Evolutionary conservation across 257 asterid genomes (phyloP).

Genomic region (Solanum pinnatisectum): DNA sequence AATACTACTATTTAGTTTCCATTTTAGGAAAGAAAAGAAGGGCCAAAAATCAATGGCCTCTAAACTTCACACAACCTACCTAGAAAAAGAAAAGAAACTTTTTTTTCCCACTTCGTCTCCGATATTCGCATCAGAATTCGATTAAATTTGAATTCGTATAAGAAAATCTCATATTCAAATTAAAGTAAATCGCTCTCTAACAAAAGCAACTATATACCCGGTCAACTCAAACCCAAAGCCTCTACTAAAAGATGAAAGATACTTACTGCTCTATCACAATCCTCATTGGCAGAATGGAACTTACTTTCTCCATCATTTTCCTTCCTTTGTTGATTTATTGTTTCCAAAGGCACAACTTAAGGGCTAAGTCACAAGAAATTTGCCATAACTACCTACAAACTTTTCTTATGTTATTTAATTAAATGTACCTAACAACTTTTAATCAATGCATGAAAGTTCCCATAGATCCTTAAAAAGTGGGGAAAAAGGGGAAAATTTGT

Average conservation of each 20-base stretch:
- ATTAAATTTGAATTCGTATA: fast-evolving
- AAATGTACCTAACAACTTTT: background rate
- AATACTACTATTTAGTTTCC: background rate
- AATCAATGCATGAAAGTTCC: background rate
- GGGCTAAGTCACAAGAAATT: background rate
- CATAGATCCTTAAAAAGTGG: background rate
- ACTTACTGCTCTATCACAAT: background rate
- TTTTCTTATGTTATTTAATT: background rate
- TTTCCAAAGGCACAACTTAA: background rate
- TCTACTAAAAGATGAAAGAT: background rate
- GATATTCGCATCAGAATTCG: too few relatives aligned
- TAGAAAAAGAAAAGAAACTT: background rate
- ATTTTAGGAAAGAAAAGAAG: background rate
- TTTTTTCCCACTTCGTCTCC: background rate
- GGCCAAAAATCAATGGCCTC: background rate
- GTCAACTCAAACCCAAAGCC: fast-evolving
- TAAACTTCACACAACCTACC: background rate
- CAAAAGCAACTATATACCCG: fast-evolving
- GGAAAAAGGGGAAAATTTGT: background rate
- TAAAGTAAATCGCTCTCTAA: fast-evolving
- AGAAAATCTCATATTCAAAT: too few relatives aligned
- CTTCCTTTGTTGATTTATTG: background rate
- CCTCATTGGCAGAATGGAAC: background rate
- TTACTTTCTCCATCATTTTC: background rate
- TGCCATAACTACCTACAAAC: background rate